Percentiles rank a stretch among this genome's conserved stretches.
Evolutionary conservation across 345 rosid species (phyloP).

Genomic region (Conringia planisiliqua): DNA sequence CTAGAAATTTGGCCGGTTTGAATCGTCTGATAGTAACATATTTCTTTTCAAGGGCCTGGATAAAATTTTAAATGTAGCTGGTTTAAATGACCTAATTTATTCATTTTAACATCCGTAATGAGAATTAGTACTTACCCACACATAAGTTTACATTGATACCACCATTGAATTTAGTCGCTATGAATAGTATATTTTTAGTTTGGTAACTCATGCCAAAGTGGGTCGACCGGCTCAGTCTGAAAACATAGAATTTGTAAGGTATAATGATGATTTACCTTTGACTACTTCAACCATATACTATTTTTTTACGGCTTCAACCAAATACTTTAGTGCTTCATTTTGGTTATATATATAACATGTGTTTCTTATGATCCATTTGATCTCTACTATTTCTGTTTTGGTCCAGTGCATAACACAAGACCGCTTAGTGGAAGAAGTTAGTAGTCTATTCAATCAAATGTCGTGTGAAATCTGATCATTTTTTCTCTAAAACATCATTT

Average conservation of each 20-base stretch:
- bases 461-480: neutral
- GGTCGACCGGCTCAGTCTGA: neutral
- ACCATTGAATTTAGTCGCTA: neutral
- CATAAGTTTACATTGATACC: neutral
- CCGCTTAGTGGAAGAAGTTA: constrained; percentile 10
- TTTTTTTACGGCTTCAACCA: neutral
- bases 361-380: constrained; percentile 21
- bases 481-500: constrained; percentile 8
- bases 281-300: neutral
- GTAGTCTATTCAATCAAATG: constrained; percentile 12
- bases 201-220: neutral
- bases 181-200: neutral
- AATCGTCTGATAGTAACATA: too few species aligned
- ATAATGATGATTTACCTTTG: constrained; percentile 5
- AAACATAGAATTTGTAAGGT: neutral
- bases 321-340: neutral
- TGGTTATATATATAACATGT: neutral
- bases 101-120: neutral
- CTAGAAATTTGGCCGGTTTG: too few species aligned
- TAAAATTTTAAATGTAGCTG: neutral
- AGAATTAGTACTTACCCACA: neutral
- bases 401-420: neutral
- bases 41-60: too few species aligned
- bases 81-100: too few species aligned
- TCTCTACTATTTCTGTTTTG: constrained; percentile 1